Evolutionary conservation across 2,329 filamentous ascomycete species (phyloP).

Genomic region (Fusarium cyanostomum): DNA sequence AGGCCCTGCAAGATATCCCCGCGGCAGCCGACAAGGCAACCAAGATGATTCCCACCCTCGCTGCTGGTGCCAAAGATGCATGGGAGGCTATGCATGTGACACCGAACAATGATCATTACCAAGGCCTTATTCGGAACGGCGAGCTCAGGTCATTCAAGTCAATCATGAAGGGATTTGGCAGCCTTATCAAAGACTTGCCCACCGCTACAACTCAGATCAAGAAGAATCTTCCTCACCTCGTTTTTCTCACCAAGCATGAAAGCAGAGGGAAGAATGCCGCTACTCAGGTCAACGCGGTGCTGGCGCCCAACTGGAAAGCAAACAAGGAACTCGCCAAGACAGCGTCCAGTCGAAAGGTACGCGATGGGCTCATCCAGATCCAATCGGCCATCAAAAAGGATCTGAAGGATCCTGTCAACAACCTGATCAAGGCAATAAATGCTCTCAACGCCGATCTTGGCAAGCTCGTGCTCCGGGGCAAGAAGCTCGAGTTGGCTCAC

Average conservation of each 20-base stretch:
- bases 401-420: not conserved
- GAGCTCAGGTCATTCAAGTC: not conserved
- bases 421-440: not conserved
- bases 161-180: not conserved
- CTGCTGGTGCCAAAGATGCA: not conserved
- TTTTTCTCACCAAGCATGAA: conserved; percentile 7
- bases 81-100: not conserved
- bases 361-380: conserved; percentile 12
- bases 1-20: not conserved
- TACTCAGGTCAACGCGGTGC: not conserved
- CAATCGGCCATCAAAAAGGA: not conserved
- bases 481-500: not conserved
- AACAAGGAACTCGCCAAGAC: conserved; percentile 14
- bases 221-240: not conserved
- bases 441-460: not conserved
- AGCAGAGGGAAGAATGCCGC: not conserved
- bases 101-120: not conserved
- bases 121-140: not conserved
- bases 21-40: not conserved
- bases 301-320: conserved; percentile 2
- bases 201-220: not conserved
- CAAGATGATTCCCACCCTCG: not conserved
- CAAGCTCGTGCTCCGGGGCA: not conserved
- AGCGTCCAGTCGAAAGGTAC: not conserved
- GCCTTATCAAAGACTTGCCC: not conserved